Evolutionary conservation across 2,329 filamentous ascomycete genomes (phyloP).

Genomic region (Elsinoe arachidis): DNA sequence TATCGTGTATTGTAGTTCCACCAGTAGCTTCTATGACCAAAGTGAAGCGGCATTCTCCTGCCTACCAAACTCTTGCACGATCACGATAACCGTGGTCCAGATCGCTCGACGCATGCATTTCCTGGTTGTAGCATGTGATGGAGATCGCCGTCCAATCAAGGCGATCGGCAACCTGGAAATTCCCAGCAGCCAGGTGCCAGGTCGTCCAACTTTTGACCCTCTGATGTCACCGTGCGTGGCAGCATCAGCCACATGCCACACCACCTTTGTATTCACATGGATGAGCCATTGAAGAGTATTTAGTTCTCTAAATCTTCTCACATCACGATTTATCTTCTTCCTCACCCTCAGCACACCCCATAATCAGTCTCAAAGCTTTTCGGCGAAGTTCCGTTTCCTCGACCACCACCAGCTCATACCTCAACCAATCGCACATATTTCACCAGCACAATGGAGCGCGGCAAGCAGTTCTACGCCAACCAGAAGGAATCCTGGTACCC

Average conservation of each 20-base stretch:
- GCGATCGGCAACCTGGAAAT: not conserved
- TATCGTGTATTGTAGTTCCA: not conserved
- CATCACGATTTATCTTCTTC: not conserved
- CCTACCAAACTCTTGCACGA: not conserved
- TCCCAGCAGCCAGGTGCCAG: constrained; percentile 8
- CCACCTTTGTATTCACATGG: not conserved
- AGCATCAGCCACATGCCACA: constrained; percentile 9
- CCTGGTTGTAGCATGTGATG: constrained; percentile 5
- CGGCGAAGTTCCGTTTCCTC: not conserved
- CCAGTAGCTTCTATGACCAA: too few species aligned
- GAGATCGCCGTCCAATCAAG: not conserved
- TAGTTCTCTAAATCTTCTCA: not conserved
- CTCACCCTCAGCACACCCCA: not conserved
- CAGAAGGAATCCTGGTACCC: constrained; percentile 68
- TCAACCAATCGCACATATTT: not conserved
- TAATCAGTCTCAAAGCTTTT: not conserved
- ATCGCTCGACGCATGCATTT: constrained; percentile 1
- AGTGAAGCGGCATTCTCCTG: not conserved
- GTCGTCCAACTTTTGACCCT: constrained; percentile 1
- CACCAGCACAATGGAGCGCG: constrained; percentile 1
- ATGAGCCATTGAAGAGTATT: not conserved
- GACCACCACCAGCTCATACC: not conserved
- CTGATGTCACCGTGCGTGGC: constrained; percentile 7
- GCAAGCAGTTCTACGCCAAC: constrained; percentile 10
- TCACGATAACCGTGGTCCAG: not conserved